These are phyloP conservation scores for Microsporum canis DNA, from an alignment of 2,329 filamentous ascomycete genomes.

Conservation along the genomic window DNA sequence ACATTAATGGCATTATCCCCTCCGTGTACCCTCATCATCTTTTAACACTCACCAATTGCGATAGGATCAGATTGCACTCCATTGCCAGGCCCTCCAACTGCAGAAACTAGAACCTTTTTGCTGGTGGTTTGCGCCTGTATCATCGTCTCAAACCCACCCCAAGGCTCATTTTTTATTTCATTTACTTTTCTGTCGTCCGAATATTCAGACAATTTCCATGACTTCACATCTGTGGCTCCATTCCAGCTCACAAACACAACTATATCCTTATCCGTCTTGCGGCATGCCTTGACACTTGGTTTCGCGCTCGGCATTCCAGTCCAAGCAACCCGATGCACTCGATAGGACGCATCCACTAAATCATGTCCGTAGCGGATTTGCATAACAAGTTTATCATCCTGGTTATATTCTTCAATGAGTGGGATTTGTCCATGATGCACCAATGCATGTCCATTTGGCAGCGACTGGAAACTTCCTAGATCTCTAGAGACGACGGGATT, in stretches of 20 bases:
- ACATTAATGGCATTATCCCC: too few species aligned
- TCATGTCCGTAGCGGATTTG: slow-evolving; percentile 4
- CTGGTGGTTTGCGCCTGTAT: not conserved
- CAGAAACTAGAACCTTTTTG: slow-evolving; percentile 5
- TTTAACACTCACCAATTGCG: not conserved
- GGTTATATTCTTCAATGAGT: slow-evolving; percentile 11
- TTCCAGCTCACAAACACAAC: slow-evolving; percentile 14
- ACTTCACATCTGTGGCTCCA: slow-evolving; percentile 9
- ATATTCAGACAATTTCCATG: slow-evolving; percentile 8
- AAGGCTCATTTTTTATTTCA: not conserved
- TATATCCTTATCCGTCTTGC: not conserved
- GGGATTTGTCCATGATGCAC: slow-evolving; percentile 9
- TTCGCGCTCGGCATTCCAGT: slow-evolving; percentile 6
- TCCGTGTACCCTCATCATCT: too few species aligned
- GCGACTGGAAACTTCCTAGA: slow-evolving; percentile 9
- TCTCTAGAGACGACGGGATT: not conserved
- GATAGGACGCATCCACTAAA: slow-evolving; percentile 1
- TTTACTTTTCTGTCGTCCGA: not conserved
- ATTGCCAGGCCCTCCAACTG: slow-evolving; percentile 6
- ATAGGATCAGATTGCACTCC: slow-evolving; percentile 4
- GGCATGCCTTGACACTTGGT: slow-evolving; percentile 8
- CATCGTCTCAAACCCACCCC: slow-evolving; percentile 7
- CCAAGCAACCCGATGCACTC: slow-evolving; percentile 4
- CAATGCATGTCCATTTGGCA: slow-evolving; percentile 5
- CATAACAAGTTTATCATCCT: slow-evolving; percentile 8